Evolutionary conservation across 2,329 filamentous ascomycete species (phyloP).

Genomic region (Cladosporium sphaerospermum): DNA sequence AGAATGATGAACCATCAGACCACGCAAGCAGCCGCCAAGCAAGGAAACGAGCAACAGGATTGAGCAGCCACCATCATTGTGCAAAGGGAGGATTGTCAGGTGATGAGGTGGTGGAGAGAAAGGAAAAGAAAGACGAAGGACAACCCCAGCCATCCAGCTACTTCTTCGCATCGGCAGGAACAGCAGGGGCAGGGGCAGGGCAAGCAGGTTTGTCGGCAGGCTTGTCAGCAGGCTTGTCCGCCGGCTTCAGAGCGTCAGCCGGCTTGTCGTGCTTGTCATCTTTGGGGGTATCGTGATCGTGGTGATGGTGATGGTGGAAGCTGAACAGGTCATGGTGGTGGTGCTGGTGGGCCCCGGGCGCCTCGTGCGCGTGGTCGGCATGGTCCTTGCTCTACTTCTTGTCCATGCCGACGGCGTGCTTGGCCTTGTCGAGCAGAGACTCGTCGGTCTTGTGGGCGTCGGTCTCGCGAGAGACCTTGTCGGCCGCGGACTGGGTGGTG

Average conservation of each 20-base stretch:
- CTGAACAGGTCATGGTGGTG: conserved; percentile 6
- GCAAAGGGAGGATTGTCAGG: background rate
- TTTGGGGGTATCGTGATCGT: background rate
- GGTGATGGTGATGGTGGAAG: conserved; percentile 5
- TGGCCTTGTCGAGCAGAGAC: conserved; percentile 40
- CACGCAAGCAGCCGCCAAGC: background rate
- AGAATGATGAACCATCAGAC: no score
- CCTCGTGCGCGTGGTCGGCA: background rate
- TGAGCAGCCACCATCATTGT: background rate
- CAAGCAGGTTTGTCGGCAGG: background rate
- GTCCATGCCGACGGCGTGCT: conserved; percentile 41
- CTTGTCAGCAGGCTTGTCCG: background rate
- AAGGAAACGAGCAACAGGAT: background rate
- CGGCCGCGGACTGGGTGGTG: conserved; percentile 44
- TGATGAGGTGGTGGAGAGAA: background rate
- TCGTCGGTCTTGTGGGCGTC: conserved; percentile 36
- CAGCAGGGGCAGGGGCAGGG: background rate
- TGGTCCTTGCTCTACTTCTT: conserved; percentile 30
- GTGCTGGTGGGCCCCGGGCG: background rate
- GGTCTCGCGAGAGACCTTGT: conserved; percentile 44
- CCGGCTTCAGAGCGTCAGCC: background rate
- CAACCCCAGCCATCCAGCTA: background rate
- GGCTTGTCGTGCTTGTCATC: background rate
- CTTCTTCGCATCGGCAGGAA: background rate
- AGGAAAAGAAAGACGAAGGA: background rate